Conservation (phyloP, 202 grass and related monocot genomes). For the Hordeum pubiflorum region DNA sequence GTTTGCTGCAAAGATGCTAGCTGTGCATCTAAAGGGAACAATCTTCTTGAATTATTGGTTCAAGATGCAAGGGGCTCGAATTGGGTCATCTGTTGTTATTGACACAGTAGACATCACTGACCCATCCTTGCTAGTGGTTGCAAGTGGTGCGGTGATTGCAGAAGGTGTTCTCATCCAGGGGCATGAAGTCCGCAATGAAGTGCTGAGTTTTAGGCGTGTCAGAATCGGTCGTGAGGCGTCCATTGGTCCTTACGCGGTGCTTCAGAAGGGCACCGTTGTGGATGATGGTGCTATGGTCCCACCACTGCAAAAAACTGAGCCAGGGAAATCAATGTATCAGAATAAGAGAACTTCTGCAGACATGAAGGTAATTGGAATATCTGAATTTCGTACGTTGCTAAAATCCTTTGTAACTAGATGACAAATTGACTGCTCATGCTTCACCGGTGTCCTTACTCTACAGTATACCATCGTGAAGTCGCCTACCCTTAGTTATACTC, state of each 20-base stretch:
- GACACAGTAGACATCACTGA: constrained; percentile 66
- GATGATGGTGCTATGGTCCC: constrained; percentile 27
- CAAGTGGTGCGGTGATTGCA: constrained; percentile 47
- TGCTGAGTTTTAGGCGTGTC: constrained; percentile 42
- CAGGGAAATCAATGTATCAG: constrained; percentile 24
- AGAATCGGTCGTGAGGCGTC: constrained; percentile 44
- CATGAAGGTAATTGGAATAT: constrained; percentile 34
- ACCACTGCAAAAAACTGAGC: constrained; percentile 43
- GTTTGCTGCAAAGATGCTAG: constrained; percentile 53
- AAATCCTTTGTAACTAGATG: not conserved
- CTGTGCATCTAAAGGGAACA: constrained; percentile 60
- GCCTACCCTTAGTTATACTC: not conserved
- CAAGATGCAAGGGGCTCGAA: constrained; percentile 62
- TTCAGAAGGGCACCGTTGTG: constrained; percentile 51
- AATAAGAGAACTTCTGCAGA: constrained; percentile 18
- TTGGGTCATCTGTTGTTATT: constrained; percentile 54
- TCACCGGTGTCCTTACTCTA: not conserved
- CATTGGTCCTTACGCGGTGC: constrained; percentile 48
- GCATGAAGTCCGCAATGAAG: constrained; percentile 52
- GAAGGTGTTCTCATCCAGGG: constrained; percentile 59
- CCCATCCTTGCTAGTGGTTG: constrained; percentile 48
- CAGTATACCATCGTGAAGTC: not conserved
- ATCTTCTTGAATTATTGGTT: constrained; percentile 65
- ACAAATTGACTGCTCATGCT: not conserved
- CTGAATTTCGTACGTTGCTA: not conserved